Base-by-base conservation (phyloP, 371 early-diverging fungal species). In the Mucor racemosus region DNA sequence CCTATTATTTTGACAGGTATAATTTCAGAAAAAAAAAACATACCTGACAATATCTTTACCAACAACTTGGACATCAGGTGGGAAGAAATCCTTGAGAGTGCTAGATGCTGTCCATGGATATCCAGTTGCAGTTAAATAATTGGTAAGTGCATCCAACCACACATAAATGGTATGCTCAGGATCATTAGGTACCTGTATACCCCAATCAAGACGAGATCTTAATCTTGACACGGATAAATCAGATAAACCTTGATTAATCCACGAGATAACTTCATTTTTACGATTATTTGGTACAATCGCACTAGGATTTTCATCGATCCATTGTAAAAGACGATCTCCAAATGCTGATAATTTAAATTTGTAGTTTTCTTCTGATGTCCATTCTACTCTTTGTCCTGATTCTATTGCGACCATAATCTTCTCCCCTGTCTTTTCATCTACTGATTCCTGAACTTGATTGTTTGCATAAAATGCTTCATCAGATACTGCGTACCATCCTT, bases 401-500 rank as follows among this genome's bases (percentile, higher is more conserved):
- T 97, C 97, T 17, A 80, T 90, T 0, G 97, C 74, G 1, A 86
- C 85, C 84, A 77, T 86, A 7, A 68, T 61, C 10, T 80, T 81
- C 40, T 80, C 76, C 3, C 90, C 92, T 7, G 88, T 86, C 50
- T 81, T 84, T 39, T 82, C 76, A 62, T 88, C 87, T 0, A 64
- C 61, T n/a, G 79, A 75, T 66, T 92, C 86, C 42, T 90, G 85
- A 0, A 96, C 89, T 71, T 96, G 94, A 1, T 77, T 76, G 6
- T 79, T 77, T 0, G 95, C 81, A 68, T 95, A 95, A 71, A 96
- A 98, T 0, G 95, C 93, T 78, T 98, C 99, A 70, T 98, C 99
- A 3, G 97, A 95, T 1, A 97, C 88, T 5, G 94, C 91, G 79
- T 98, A 98, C 97, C 97, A 98, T 15, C 99, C 99, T 58, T 91